Evolutionary conservation across 2,329 filamentous ascomycete genomes (phyloP).

Genomic region (Neonectria neomacrospora): DNA sequence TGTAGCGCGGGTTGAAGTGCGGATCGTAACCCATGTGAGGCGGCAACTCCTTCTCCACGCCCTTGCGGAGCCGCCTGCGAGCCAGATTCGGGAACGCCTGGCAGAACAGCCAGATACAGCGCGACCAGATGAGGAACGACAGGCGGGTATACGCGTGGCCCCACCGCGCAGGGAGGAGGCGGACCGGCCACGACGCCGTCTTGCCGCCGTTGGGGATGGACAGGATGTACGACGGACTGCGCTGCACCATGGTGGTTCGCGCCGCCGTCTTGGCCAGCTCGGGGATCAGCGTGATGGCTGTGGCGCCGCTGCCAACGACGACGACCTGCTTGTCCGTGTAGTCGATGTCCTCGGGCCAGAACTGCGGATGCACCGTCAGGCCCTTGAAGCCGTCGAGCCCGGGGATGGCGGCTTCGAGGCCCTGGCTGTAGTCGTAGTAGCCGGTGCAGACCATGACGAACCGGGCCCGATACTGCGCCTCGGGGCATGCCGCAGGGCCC

Average conservation of each 20-base stretch:
- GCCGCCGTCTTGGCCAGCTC: conserved; percentile 65
- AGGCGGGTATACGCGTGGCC: neutral
- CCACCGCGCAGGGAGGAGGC: neutral
- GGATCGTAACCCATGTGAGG: conserved; percentile 56
- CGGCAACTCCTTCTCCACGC: conserved; percentile 59
- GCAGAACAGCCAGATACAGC: neutral
- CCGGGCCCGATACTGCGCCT: neutral
- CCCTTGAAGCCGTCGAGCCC: conserved; percentile 51
- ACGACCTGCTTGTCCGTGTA: conserved; percentile 71
- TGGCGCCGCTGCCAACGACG: conserved; percentile 75
- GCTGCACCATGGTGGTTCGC: conserved; percentile 75
- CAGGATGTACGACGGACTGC: conserved; percentile 70
- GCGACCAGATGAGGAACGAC: neutral
- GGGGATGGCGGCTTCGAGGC: conserved; percentile 61
- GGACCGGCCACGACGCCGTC: neutral
- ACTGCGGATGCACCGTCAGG: conserved; percentile 72
- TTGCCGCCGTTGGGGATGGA: conserved; percentile 19
- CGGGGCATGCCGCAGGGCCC: neutral
- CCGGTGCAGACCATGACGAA: neutral
- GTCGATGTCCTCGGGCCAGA: conserved; percentile 75
- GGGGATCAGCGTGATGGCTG: conserved; percentile 72
- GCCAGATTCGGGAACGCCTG: neutral
- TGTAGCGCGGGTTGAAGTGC: conserved; percentile 64
- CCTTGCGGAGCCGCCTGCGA: conserved; percentile 46
- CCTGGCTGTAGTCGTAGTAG: conserved; percentile 55